phyloP scores from a whole-genome alignment of 257 asterid genomes.

The Linderniella brevidens region DNA sequence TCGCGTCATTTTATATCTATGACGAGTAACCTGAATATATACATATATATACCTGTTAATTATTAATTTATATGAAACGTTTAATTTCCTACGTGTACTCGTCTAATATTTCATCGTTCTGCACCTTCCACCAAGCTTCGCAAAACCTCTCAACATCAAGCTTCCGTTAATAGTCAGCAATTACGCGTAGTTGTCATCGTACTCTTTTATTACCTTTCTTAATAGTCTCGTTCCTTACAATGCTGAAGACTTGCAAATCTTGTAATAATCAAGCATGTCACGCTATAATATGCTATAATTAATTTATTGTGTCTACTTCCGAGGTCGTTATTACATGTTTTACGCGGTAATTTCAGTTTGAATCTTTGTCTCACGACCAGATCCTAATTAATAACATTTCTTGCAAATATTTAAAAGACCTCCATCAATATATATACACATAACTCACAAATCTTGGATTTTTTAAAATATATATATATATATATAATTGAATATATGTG shows the following conservation, averaged over 20 bases:
- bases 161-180: conserved; percentile 11
- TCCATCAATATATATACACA: too few relatives aligned
- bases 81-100: conserved; percentile 9
- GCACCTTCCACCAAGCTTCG: conserved; percentile 25
- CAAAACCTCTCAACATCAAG: conserved; percentile 12
- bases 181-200: conserved; percentile 16
- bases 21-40: too few relatives aligned
- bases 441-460: too few relatives aligned
- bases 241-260: too few relatives aligned
- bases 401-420: too few relatives aligned
- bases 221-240: too few relatives aligned
- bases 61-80: too few relatives aligned
- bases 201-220: background rate
- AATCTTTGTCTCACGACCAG: background rate
- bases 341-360: background rate
- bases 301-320: background rate
- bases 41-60: background rate
- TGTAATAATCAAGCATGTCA: too few relatives aligned
- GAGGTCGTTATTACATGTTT: conserved; percentile 4
- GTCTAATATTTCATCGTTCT: conserved; percentile 6
- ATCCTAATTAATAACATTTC: background rate
- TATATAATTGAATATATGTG: too few relatives aligned
- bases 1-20: too few relatives aligned
- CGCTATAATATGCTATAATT: too few relatives aligned
- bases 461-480: too few relatives aligned